A percentile compares a stretch with the other conserved stretches of the same genome.
phyloP scores from a whole-genome alignment of 2,329 filamentous ascomycete genomes.

The Aspergillus floridensis region DNA sequence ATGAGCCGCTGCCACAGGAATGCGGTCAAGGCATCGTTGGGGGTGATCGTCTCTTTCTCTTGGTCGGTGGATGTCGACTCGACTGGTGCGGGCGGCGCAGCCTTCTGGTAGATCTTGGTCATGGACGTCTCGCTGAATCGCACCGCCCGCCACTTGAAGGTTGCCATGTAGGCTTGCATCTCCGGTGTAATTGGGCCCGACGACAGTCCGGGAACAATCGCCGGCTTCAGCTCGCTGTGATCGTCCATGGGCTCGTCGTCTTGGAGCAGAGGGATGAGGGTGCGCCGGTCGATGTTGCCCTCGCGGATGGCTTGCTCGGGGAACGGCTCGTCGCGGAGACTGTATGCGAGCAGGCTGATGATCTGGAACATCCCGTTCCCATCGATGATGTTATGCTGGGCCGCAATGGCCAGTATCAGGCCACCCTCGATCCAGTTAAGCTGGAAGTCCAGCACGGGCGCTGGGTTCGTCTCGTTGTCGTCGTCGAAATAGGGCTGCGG shows the following conservation, averaged over 20 bases:
- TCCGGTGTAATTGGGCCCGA: neutral
- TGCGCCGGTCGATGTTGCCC: slow-evolving; percentile 19
- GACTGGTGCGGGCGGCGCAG: neutral
- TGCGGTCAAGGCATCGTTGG: slow-evolving; percentile 21
- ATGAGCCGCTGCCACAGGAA: slow-evolving; percentile 20
- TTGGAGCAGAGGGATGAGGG: slow-evolving; percentile 15
- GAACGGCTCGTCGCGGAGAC: neutral
- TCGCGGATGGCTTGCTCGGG: slow-evolving; percentile 1
- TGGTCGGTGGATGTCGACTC: neutral
- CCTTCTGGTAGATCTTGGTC: slow-evolving; percentile 4
- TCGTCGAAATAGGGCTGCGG: slow-evolving; percentile 25
- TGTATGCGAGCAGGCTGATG: slow-evolving; percentile 14
- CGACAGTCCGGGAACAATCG: neutral
- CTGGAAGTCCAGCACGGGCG: slow-evolving; percentile 26
- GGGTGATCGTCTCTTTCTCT: slow-evolving; percentile 9
- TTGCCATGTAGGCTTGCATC: neutral
- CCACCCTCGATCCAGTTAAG: slow-evolving; percentile 25
- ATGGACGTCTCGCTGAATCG: slow-evolving; percentile 8
- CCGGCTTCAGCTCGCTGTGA: slow-evolving; percentile 11
- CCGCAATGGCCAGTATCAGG: slow-evolving; percentile 21
- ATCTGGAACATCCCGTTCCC: slow-evolving; percentile 22
- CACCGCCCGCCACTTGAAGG: slow-evolving; percentile 13
- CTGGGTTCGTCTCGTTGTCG: neutral
- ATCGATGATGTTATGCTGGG: slow-evolving; percentile 28
- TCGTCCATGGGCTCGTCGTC: slow-evolving; percentile 14